Evolutionary conservation across 2,329 filamentous ascomycete species (phyloP), one percentile per base, ranked within the genome.

Genomic region (Colletotrichum trifolii): DNA sequence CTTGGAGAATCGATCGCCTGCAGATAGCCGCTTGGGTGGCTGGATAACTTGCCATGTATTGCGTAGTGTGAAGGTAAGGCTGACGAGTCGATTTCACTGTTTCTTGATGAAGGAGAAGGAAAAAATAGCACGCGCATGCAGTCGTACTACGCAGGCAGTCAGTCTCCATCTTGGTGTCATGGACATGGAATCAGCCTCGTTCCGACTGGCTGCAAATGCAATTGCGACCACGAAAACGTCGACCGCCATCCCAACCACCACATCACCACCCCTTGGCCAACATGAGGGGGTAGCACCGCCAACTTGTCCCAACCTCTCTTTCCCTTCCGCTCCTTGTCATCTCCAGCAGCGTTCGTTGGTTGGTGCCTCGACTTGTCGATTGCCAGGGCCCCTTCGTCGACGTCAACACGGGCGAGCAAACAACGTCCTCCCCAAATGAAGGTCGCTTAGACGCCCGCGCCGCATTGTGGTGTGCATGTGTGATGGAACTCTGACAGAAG

Each of bases 391-490:
- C 34, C 8, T 40, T 54, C 38, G 45, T 54, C 15, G 61, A 55
- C 57, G 50, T 54, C 57, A 60, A 48, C 42, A 48, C 33, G 40
- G 40, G 55, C 13, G 36, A 50, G 8, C 33, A 12, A 10, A 15
- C 38, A 60, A 49, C 13, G 45, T 47, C 17, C 34, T 50, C 25
- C 25, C 25, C 25, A 5, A 25, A 25, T 25, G 13, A 47, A 33
- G 9, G 46, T 47, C 47, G 40, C 53, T 63, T 48, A 57, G 58
- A 11, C 47, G 46, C 53, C 38, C 52, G n/a, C 46, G 47, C 35
- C 63, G 59, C 47, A 66, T 57, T 50, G 47, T 52, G 52, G 58
- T 65, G 58, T 52, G 39, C 11, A 34, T 39, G 59, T 43, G 43
- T 36, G 45, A 13, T 61, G 62, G 47, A 42, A 36, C 25, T 25